Evolutionary conservation across 345 rosid genomes (phyloP), one percentile per base, ranked within the genome.

Genomic region (Excoecaria agallocha): DNA sequence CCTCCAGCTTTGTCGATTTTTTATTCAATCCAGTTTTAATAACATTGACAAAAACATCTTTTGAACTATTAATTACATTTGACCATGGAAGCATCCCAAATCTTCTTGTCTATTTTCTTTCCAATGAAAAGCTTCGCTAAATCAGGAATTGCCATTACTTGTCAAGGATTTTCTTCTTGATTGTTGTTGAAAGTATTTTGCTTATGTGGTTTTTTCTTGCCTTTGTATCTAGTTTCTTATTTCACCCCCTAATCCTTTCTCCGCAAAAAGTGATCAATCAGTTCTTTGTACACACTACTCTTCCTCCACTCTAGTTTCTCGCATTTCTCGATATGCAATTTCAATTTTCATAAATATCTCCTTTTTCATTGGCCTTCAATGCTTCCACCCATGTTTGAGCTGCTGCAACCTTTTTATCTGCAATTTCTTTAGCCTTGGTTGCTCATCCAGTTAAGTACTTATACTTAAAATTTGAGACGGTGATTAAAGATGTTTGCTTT

Each of bases 351-450:
- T 87, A 78, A 79, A 4, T 64, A 85, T 86, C 78, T 89, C 97
- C 72, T n/a, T 76, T 87, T 81, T 94, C 97, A 77, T 90, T 89
- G 0, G 92, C 87, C 79, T 86, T 88, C 17, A 93, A 66, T 74
- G 98, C 97, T 80, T 90, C 91, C 0, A 91, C 85, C 97, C 99
- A 95, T 6, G 99, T 94, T 86, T 86, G 87, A 59, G 98, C 94
- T 3, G 99, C 98, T 24, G 90, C 94, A 52, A 92, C 91, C 83
- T 95, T 95, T 80, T 87, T 90, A 74, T 91, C 93, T 10, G 98
- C 98, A 8, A 88, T 84, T 70, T 93, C 98, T 74, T 90, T 88
- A 0, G 97, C 98, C 38, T 72, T 72, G 20, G 63, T 77, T 15
- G 94, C 94, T 37, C 86, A 81, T 71, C 93, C 93, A 1, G 76